phyloP scores from a whole-genome alignment of 2,329 filamentous ascomycete species.

The Paradendryphiella salina region DNA sequence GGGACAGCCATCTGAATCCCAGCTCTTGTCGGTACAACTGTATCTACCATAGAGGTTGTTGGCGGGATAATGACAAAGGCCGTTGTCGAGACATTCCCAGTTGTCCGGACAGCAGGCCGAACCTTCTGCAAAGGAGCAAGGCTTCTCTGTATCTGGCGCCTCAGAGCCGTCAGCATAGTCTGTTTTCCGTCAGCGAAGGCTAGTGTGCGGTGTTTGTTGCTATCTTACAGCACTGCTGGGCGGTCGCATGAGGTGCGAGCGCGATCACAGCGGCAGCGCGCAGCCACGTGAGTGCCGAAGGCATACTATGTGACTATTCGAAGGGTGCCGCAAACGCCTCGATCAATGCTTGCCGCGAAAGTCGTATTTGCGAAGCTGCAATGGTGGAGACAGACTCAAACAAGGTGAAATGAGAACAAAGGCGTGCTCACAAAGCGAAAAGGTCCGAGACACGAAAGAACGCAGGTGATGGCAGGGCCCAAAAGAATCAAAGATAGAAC shows the following conservation, averaged over 20 bases:
- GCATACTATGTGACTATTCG: constrained; percentile 17
- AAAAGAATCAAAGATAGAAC: not conserved
- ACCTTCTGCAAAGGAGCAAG: constrained; percentile 40
- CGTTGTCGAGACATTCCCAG: constrained; percentile 46
- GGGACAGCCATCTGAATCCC: constrained; percentile 39
- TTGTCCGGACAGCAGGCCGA: constrained; percentile 44
- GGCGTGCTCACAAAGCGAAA: not conserved
- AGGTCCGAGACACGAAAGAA: not conserved
- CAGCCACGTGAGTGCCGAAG: constrained; percentile 23
- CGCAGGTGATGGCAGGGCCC: not conserved
- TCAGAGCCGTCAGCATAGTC: constrained; percentile 42
- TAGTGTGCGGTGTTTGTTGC: not conserved
- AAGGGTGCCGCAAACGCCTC: constrained; percentile 7
- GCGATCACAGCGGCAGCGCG: constrained; percentile 24
- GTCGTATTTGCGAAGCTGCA: constrained; percentile 2
- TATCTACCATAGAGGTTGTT: constrained; percentile 38
- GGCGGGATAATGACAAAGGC: constrained; percentile 40
- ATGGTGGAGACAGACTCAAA: constrained; percentile 5
- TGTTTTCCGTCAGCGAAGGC: constrained; percentile 20
- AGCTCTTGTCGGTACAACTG: constrained; percentile 43
- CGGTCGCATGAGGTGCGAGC: constrained; percentile 22
- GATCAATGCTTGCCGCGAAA: constrained; percentile 10
- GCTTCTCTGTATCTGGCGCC: constrained; percentile 36
- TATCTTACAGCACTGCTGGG: constrained; percentile 39
- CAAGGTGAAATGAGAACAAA: constrained; percentile 15